Evolutionary conservation across 805 yeast genomes (phyloP).

Genomic region (Kregervanrija fluxuum): DNA sequence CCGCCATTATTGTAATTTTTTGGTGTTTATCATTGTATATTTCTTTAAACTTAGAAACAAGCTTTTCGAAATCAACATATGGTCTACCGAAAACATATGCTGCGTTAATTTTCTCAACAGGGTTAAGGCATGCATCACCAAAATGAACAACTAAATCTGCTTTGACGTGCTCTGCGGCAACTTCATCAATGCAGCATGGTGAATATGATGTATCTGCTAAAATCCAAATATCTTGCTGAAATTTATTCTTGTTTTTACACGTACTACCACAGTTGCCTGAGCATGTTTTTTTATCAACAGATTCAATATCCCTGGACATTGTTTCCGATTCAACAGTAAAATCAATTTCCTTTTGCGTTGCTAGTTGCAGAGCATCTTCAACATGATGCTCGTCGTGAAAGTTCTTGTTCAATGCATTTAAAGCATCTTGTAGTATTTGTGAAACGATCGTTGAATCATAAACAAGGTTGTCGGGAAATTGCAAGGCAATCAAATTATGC

Average conservation of each 20-base stretch:
- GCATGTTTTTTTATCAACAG: constrained; percentile 23
- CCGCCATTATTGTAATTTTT: constrained; percentile 63
- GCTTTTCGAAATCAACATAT: constrained; percentile 34
- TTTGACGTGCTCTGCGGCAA: constrained; percentile 87
- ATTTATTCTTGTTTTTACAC: constrained; percentile 16
- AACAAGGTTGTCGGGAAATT: constrained; percentile 80
- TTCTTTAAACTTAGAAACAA: constrained; percentile 34
- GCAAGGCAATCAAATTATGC: constrained; percentile 62
- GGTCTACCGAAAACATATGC: constrained; percentile 77
- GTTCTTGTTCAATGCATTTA: constrained; percentile 13
- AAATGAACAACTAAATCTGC: constrained; percentile 87
- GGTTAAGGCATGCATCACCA: constrained; percentile 90
- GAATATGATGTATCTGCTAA: constrained; percentile 95
- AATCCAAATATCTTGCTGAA: constrained; percentile 51
- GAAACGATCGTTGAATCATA: constrained; percentile 72
- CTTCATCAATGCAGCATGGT: constrained; percentile 93
- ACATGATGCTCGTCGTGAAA: constrained; percentile 6
- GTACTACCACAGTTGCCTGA: constrained; percentile 24
- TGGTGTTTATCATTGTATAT: constrained; percentile 33
- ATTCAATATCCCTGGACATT: constrained; percentile 6
- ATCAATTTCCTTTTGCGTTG: constrained; percentile 6
- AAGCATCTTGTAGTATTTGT: constrained; percentile 40
- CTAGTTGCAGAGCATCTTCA: constrained; percentile 1
- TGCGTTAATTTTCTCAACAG: constrained; percentile 65
- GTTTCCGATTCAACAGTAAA: constrained; percentile 3